Evolutionary conservation across 169 alveolate species (phyloP).

Genomic region (Plasmodium gaboni): DNA sequence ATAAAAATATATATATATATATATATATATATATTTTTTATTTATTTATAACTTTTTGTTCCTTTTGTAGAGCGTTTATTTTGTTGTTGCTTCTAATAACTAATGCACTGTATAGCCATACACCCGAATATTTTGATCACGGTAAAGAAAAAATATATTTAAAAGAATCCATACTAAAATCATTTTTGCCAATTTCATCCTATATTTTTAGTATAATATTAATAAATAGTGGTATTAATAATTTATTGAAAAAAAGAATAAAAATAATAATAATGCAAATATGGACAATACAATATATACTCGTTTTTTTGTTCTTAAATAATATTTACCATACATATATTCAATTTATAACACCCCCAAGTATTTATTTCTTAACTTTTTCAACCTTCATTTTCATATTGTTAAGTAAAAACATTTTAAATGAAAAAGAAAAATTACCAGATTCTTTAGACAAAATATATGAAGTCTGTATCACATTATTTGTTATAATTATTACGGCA

Average conservation of each 20-base stretch:
- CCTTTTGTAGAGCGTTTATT: conserved; percentile 9
- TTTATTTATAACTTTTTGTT: background rate
- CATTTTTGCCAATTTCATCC: conserved; percentile 20
- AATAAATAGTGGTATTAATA: conserved; percentile 27
- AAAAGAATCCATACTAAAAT: conserved; percentile 13
- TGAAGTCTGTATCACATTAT: conserved; percentile 31
- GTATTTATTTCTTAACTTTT: conserved; percentile 26
- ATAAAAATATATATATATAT: background rate
- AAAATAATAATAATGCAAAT: background rate
- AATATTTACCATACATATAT: conserved; percentile 12
- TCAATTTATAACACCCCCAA: conserved; percentile 27
- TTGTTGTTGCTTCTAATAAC: conserved; percentile 12
- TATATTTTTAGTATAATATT: conserved; percentile 28
- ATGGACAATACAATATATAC: conserved; percentile 49
- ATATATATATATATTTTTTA: background rate
- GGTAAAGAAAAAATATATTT: conserved; percentile 25
- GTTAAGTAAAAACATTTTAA: conserved; percentile 34
- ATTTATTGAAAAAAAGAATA: conserved; percentile 16
- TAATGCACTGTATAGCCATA: conserved; percentile 5
- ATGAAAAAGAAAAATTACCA: conserved; percentile 8
- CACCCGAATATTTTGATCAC: conserved; percentile 32
- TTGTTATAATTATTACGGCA: conserved; percentile 17
- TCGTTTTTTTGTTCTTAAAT: conserved; percentile 26
- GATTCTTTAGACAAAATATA: conserved; percentile 22
- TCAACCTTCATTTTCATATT: conserved; percentile 9